Percentiles rank a stretch among this genome's conserved stretches.
Conservation (phyloP, 768 basidiomycete genomes). For the Cubamyces lactineus region DNA sequence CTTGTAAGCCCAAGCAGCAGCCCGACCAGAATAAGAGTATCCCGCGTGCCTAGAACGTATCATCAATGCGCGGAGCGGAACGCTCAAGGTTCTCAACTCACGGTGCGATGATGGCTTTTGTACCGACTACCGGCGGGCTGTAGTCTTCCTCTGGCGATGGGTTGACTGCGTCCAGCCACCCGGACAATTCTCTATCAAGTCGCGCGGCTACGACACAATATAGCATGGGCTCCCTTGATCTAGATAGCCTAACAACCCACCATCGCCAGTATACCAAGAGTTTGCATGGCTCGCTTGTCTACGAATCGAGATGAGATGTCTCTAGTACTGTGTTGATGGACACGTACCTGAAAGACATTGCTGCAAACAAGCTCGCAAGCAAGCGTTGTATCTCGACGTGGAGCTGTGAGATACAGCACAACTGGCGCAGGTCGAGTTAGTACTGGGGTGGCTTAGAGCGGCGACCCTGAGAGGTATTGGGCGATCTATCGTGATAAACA, state of each 20-base stretch:
- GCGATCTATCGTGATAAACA: not conserved
- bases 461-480: not conserved
- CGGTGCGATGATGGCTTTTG: slow-evolving; percentile 95
- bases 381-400: not conserved
- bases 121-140: slow-evolving; percentile 67
- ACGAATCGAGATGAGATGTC: not conserved
- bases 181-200: slow-evolving; percentile 62
- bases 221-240: not conserved
- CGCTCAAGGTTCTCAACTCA: slow-evolving; percentile 43
- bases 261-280: slow-evolving; percentile 82
- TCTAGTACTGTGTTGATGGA: not conserved
- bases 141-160: slow-evolving; percentile 49
- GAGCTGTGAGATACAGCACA: too few species aligned
- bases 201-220: slow-evolving; percentile 46
- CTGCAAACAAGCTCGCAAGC: not conserved
- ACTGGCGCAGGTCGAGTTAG: too few species aligned
- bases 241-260: slow-evolving; percentile 41
- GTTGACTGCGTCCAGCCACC: slow-evolving; percentile 65
- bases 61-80: not conserved
- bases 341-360: not conserved
- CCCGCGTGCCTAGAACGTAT: slow-evolving; percentile 79
- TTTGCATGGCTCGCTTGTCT: slow-evolving; percentile 84
- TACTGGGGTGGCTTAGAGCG: not conserved
- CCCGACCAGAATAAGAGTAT: slow-evolving; percentile 89
- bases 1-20: slow-evolving; percentile 97